Evolutionary conservation across 768 basidiomycete species (phyloP), one percentile per base, ranked within the genome.

Genomic region (Boletus reticulatus): DNA sequence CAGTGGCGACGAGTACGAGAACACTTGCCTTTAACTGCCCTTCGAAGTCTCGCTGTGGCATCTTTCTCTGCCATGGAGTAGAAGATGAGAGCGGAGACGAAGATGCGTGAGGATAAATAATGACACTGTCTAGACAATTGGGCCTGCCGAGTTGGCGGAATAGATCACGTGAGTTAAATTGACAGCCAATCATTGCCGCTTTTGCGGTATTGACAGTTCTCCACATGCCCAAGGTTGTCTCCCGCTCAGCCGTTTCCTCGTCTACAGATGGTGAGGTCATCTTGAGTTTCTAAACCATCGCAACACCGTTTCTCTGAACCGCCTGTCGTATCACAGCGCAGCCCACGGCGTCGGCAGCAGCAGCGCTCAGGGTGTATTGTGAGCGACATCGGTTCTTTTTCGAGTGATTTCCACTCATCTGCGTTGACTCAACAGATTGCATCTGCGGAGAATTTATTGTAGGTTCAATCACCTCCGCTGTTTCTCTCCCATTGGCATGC

Each of bases 201-300:
- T 17, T 24, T 48, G 22, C 11, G 32, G 46, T 34, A 27, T 32
- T 45, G 38, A 52, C 53, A 31, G n/a, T 45, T 6, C 48, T 57
- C 34, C 34, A 61, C 55, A 96, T 96, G 94, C 94, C 94, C 50
- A 95, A 95, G 72, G 90, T 97, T 59, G 83, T 94, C 66, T 93
- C 92, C 4, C 83, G 92, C 61, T 94, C 90, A 41, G 87, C 90
- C 5, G 84, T 94, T 57, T 94, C 93, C 10, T 91, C 92, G 4
- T 94, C 92, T 5, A 85, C 91, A 36, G 89, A 92, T 68, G 90
- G 91, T 91, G 49, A 58, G 81, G 17, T 3, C 48, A 10, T 19
- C 32, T 11, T 29, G n/a, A 13, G n/a, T 10, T 43, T 17, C 10
- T 34, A 14, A 47, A 58, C 56, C 11, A 12, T 58, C 3, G 20